A percentile compares a stretch with the other conserved stretches of the same genome.
Evolutionary conservation across 495 filamentous ascomycete species (phyloP).

Genomic region (Penicillium riverlandense): DNA sequence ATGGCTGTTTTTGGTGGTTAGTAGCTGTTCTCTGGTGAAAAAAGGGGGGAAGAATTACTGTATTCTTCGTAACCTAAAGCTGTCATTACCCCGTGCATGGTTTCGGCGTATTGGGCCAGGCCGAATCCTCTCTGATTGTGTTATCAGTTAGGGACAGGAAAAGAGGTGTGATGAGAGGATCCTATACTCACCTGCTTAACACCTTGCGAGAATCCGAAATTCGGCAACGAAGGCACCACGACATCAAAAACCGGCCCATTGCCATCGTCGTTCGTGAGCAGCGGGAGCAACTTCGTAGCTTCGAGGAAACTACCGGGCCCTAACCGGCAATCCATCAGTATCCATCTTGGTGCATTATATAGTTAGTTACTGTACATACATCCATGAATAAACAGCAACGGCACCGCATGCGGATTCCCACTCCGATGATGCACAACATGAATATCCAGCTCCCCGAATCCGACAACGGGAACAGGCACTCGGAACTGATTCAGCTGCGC

Average conservation of each 20-base stretch:
- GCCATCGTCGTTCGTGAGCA: constrained; percentile 38
- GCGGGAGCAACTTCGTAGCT: constrained; percentile 53
- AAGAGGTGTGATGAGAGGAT: background rate
- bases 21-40: background rate
- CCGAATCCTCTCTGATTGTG: constrained; percentile 31
- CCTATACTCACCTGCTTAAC: constrained; percentile 32
- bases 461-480: constrained; percentile 23
- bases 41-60: constrained; percentile 10
- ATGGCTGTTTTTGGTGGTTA: constrained; percentile 21
- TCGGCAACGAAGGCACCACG: constrained; percentile 63
- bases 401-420: constrained; percentile 40
- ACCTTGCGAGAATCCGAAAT: constrained; percentile 60
- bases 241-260: constrained; percentile 57
- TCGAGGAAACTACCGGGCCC: constrained; percentile 68
- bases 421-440: constrained; percentile 50
- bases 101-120: constrained; percentile 35
- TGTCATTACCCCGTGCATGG: constrained; percentile 36
- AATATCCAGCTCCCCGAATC: constrained; percentile 37
- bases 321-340: constrained; percentile 8
- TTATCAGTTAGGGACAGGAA: constrained; percentile 4
- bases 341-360: background rate
- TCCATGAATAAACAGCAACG: constrained; percentile 55
- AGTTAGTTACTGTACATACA: constrained; percentile 29
- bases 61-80: constrained; percentile 38
- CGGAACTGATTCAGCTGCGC: constrained; percentile 31